These are phyloP conservation scores for Vaccinium macrocarpon DNA, from an alignment of 148 eudicot genomes.

Conservation along the genomic window DNA sequence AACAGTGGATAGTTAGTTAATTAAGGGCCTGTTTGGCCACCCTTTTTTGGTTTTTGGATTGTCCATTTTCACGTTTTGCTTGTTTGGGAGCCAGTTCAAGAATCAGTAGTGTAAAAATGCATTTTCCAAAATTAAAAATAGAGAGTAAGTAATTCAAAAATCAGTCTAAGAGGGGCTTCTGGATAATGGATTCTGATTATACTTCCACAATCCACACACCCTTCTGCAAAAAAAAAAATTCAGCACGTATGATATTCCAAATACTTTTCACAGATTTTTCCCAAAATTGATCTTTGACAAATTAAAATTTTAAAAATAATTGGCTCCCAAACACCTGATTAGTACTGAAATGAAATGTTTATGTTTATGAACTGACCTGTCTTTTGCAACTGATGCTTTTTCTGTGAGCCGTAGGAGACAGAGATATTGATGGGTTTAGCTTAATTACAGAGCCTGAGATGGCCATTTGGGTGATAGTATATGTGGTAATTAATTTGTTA, in stretches of 20 bases:
- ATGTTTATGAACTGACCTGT: slow-evolving; percentile 16
- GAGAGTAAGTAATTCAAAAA: too few relatives aligned
- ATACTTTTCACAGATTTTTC: neutral
- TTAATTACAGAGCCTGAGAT: slow-evolving; percentile 19
- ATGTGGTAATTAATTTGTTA: slow-evolving; percentile 3
- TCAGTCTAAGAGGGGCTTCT: neutral
- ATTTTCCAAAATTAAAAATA: too few relatives aligned
- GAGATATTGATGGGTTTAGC: slow-evolving; percentile 15
- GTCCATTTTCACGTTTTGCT: too few relatives aligned
- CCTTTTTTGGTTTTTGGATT: too few relatives aligned
- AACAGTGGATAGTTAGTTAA: neutral
- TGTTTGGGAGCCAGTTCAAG: too few relatives aligned
- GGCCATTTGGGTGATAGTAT: slow-evolving; percentile 18
- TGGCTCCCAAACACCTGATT: too few relatives aligned
- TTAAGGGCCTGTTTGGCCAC: too few relatives aligned
- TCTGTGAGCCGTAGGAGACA: neutral
- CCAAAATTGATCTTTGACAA: too few relatives aligned
- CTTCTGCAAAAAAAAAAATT: neutral
- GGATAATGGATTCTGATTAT: too few relatives aligned
- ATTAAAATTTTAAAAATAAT: too few relatives aligned
- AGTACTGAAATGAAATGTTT: neutral
- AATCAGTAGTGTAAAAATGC: too few relatives aligned
- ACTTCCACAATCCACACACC: neutral
- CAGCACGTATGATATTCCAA: neutral
- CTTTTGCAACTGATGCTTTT: neutral